Conservation (phyloP, 192 early-diverging fungal species). For the Geosiphon pyriformis region DNA sequence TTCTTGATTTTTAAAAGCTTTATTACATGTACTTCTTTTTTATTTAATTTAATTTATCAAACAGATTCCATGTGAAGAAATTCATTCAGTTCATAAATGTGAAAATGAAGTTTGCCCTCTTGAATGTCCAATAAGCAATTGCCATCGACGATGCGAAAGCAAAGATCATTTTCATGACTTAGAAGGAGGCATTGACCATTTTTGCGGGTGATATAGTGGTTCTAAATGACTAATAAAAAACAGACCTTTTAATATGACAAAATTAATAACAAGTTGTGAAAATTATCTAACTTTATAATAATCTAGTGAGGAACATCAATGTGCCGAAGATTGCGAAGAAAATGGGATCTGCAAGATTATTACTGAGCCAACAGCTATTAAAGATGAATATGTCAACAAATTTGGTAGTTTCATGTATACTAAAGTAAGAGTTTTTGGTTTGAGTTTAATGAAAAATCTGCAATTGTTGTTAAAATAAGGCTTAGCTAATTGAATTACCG, state of each 20-base stretch:
- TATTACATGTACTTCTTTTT: neutral
- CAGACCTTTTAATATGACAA: no score
- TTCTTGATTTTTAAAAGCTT: neutral
- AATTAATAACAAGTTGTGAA: no score
- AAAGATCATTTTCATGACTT: constrained; percentile 19
- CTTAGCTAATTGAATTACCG: no score
- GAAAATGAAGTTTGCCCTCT: constrained; percentile 19
- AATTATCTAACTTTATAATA: no score
- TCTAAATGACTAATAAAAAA: no score
- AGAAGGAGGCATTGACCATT: neutral
- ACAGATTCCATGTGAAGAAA: constrained; percentile 9
- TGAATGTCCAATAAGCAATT: constrained; percentile 4
- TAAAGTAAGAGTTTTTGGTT: neutral
- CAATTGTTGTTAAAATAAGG: neutral
- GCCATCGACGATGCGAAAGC: constrained; percentile 1
- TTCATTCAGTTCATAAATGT: constrained; percentile 7
- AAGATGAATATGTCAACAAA: neutral
- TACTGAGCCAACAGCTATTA: constrained; percentile 5
- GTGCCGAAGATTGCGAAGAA: constrained; percentile 3
- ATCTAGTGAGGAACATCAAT: constrained; percentile 23
- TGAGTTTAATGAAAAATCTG: neutral
- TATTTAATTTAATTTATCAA: neutral
- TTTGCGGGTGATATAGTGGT: constrained; percentile 27
- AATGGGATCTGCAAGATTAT: constrained; percentile 21
- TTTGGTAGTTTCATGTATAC: constrained; percentile 18